phyloP scores from a whole-genome alignment of 1,284 basidiomycete species.

The Thelephora terrestris region DNA sequence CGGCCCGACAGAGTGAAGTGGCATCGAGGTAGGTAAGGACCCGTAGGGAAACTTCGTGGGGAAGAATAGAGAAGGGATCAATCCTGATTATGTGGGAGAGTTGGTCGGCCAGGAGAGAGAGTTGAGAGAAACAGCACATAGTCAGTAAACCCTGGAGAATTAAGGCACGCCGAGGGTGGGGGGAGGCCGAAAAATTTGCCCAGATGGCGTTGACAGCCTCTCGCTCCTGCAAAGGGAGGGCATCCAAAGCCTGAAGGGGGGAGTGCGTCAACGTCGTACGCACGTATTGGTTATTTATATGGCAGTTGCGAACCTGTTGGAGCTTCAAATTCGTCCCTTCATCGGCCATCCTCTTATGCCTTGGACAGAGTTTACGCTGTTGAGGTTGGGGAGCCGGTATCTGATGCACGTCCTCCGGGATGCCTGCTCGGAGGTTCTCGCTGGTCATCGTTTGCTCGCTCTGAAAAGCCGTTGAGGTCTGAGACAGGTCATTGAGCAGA shows the following conservation, averaged over 20 bases:
- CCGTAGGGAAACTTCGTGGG: slow-evolving; percentile 84
- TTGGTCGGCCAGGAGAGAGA: slow-evolving; percentile 93
- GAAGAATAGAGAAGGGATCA: slow-evolving; percentile 90
- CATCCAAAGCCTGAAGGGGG: slow-evolving; percentile 74
- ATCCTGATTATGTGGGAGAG: slow-evolving; percentile 88
- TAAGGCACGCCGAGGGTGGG: slow-evolving; percentile 82
- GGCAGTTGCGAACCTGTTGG: slow-evolving; percentile 61
- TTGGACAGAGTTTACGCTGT: slow-evolving; percentile 71
- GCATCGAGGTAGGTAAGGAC: slow-evolving; percentile 93
- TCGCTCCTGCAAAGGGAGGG: slow-evolving; percentile 82
- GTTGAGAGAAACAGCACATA: slow-evolving; percentile 99
- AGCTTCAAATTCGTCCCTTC: slow-evolving; percentile 89
- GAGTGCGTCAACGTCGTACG: neutral
- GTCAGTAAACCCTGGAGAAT: slow-evolving; percentile 96
- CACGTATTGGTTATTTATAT: slow-evolving; percentile 5
- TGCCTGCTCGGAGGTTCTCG: slow-evolving; percentile 1
- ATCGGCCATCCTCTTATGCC: slow-evolving; percentile 97
- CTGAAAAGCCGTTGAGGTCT: neutral
- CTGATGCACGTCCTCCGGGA: slow-evolving; percentile 1
- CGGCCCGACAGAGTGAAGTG: slow-evolving; percentile 89
- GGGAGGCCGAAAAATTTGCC: slow-evolving; percentile 94
- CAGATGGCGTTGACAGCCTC: slow-evolving; percentile 89
- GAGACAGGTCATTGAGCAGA: slow-evolving; percentile 15
- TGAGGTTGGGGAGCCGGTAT: slow-evolving; percentile 27
- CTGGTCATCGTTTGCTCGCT: slow-evolving; percentile 6